Evolutionary conservation across 1,139 yeast genomes (phyloP), one percentile per base, ranked within the genome.

Genomic region (Entelexis paramagnoliae): DNA sequence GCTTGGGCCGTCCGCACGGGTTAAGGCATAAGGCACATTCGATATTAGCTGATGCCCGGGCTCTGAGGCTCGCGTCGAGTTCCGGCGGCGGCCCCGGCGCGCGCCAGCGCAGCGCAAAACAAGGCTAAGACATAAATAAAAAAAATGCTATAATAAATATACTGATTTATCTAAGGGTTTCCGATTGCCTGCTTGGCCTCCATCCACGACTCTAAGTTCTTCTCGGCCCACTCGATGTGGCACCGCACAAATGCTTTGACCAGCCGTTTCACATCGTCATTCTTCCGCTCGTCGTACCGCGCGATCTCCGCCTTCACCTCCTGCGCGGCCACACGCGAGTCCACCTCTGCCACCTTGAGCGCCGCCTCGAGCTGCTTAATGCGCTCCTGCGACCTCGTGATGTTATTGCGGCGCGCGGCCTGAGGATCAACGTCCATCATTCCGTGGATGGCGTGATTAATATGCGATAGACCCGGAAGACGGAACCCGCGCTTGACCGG

Each of bases 371-470:
- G 67, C 26, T 74, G 74, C 19, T 67, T 67, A 26, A 82, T 77
- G 61, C 78, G 80, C 42, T 71, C 73, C 51, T 74, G 72, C 17
- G 80, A 69, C 53, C 75, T 72, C 1, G 72, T 67, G 36, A 81
- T 75, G 61, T 73, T 75, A 57, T 77, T 80, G 52, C 81, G 76
- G 30, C 87, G 70, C 2, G 83, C 75, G 39, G 78, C 72, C 55
- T 79, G 84, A 0, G 88, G 87, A 58, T 82, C 83, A 42, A 78
- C 80, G 58, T 82, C 88, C 58, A 81, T 80, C 44, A 81, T 77
- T 51, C 82, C 85, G 48, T 78, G 78, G 19, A 82, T 78, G 49
- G 83, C 82, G 60, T 74, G 79, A 38, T 81, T 77, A 32, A 82
- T 67, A 57, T 78, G 80, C 24, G 72, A 66, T 30, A 75, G 64